phyloP scores from a whole-genome alignment of 257 asterid genomes.

The Solanum chilense region DNA sequence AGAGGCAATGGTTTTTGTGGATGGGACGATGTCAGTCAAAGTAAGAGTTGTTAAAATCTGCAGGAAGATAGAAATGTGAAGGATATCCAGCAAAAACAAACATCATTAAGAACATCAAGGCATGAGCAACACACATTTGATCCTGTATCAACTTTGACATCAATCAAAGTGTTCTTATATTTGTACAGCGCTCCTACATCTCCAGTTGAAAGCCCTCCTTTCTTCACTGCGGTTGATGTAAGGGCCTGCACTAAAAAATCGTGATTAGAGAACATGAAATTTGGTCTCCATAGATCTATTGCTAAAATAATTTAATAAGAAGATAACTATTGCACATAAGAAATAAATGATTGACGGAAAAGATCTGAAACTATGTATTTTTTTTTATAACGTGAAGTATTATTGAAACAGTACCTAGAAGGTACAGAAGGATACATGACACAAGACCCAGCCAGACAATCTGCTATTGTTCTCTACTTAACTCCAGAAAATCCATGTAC shows the following conservation, averaged over 20 bases:
- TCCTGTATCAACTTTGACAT: constrained; percentile 86
- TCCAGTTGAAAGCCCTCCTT: constrained; percentile 78
- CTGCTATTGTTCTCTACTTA: not conserved
- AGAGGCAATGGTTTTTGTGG: constrained; percentile 60
- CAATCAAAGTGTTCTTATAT: constrained; percentile 45
- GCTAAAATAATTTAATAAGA: not conserved
- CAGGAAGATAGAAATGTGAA: not conserved
- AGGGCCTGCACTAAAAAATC: constrained; percentile 42
- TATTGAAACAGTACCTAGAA: not conserved
- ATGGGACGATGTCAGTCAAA: constrained; percentile 49
- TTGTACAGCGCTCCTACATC: constrained; percentile 63
- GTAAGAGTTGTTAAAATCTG: constrained; percentile 61
- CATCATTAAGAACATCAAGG: not conserved
- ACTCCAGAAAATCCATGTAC: not conserved
- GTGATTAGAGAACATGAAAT: not conserved
- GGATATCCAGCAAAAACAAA: constrained; percentile 1
- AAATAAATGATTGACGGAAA: not conserved
- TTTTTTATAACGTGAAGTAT: not conserved
- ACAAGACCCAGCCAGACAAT: not conserved
- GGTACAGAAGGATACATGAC: not conserved
- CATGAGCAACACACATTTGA: constrained; percentile 46
- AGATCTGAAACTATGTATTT: not conserved
- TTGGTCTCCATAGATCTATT: not conserved
- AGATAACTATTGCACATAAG: not conserved
- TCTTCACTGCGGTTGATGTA: constrained; percentile 67